Percentiles rank a stretch among this genome's conserved stretches.
These are phyloP conservation scores for Punica granatum DNA, from an alignment of 345 rosid species.

Conservation along the genomic window DNA sequence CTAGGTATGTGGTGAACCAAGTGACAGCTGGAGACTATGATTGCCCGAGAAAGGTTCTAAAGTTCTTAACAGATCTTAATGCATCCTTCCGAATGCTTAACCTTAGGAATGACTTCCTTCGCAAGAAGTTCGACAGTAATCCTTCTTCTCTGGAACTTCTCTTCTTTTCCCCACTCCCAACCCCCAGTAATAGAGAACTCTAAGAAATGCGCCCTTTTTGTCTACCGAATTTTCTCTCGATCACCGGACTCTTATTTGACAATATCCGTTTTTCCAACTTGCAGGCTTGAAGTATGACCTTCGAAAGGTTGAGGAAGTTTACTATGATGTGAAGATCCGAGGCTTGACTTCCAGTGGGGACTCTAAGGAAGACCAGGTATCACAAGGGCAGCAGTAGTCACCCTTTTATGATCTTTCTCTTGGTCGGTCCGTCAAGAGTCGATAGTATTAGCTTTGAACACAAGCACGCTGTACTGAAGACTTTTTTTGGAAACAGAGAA, in stretches of 20 bases:
- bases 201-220: neutral
- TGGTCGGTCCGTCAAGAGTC: neutral
- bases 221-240: neutral
- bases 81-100: constrained; percentile 91
- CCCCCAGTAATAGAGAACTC: neutral
- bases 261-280: neutral
- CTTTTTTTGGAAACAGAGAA: neutral
- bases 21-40: constrained; percentile 89
- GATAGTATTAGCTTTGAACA: neutral
- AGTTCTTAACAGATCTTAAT: constrained; percentile 79
- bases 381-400: constrained; percentile 1
- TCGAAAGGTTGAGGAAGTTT: constrained; percentile 76
- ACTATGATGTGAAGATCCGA: constrained; percentile 86
- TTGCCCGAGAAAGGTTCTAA: constrained; percentile 83
- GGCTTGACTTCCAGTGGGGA: constrained; percentile 46
- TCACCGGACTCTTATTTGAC: neutral
- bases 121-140: constrained; percentile 91
- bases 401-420: neutral
- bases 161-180: neutral
- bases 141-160: neutral
- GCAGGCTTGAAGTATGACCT: constrained; percentile 88
- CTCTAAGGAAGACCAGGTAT: constrained; percentile 16
- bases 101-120: constrained; percentile 89
- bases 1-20: constrained; percentile 85
- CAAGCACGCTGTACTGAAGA: neutral